Base-by-base conservation (phyloP, 2,329 filamentous ascomycete genomes). In the Xylariales sp. region DNA sequence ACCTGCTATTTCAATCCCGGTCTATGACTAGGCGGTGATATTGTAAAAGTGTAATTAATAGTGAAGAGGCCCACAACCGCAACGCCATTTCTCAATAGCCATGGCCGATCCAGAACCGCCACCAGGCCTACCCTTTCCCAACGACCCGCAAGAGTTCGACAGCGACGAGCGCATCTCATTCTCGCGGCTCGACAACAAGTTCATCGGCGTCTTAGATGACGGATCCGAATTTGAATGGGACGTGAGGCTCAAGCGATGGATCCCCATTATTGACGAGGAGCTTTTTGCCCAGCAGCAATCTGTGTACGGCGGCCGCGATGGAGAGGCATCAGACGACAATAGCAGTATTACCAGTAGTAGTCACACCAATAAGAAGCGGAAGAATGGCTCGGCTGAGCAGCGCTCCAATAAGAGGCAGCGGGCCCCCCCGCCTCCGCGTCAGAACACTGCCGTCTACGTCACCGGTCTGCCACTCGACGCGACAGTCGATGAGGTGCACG, bases 391-490 rank as follows among this genome's bases (percentile, higher is more conserved):
- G 74, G 76, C 61, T 80, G 82, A 18, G 80, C 76, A 78, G 64
- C 82, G 82, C 8, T 80, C 80, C 14, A 79, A 76, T 68, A 85
- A 86, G 77, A 82, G 83, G 69, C 77, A 82, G 64, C 85, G 84
- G 68, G 80, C 83, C 10, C 82, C 83, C 2, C 82, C 83, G 6
- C 81, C 83, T 70, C 84, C 85, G 14, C 84, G 84, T 68, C 85
- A 94, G 74, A 98, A 97, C 79, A 97, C 93, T 5, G 95, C 95
- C 49, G 88, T 99, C 71, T 99, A 95, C 82, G 92, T 97, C 55
- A 97, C 94, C 4, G 93, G 92, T 12, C 87, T 99, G 3, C 97
- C 96, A 0, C 80, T 85, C 46, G 93, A 98, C 78, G 91, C 89
- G 50, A 93, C 91, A 0, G 83, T 91, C 49, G 88, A 92, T 36